These are phyloP conservation scores for Sesbania bispinosa DNA, from an alignment of 306 rosid species.

Conservation along the genomic window DNA sequence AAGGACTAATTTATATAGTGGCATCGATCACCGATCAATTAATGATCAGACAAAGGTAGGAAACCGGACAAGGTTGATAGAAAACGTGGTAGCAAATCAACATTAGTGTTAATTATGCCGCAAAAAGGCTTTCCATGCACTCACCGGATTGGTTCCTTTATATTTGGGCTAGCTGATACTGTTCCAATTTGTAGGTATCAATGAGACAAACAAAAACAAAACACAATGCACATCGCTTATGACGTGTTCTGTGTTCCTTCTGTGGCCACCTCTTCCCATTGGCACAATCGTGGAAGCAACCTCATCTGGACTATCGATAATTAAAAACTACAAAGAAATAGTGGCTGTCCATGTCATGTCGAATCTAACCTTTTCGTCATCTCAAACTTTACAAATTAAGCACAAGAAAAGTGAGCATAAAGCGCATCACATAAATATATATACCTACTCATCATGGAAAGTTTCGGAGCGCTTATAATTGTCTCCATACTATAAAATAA, in stretches of 20 bases:
- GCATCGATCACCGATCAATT: background rate
- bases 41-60: background rate
- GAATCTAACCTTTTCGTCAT: background rate
- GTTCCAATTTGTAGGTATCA: background rate
- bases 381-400: background rate
- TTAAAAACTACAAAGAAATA: background rate
- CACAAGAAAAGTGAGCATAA: too few relatives aligned
- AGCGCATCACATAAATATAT: too few relatives aligned
- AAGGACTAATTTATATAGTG: background rate
- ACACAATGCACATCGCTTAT: background rate
- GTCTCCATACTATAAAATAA: too few relatives aligned
- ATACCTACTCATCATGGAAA: background rate
- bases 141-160: constrained; percentile 1
- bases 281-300: constrained; percentile 31
- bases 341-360: background rate
- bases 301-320: constrained; percentile 13
- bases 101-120: background rate
- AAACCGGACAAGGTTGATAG: background rate
- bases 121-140: background rate
- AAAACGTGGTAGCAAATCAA: constrained; percentile 1
- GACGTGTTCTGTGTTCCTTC: background rate
- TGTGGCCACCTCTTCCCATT: background rate
- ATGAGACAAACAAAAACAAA: background rate
- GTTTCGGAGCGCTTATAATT: background rate
- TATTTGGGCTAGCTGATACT: background rate